phyloP scores from a whole-genome alignment of 2,329 filamentous ascomycete genomes.

The Curvularia verruculosa region DNA sequence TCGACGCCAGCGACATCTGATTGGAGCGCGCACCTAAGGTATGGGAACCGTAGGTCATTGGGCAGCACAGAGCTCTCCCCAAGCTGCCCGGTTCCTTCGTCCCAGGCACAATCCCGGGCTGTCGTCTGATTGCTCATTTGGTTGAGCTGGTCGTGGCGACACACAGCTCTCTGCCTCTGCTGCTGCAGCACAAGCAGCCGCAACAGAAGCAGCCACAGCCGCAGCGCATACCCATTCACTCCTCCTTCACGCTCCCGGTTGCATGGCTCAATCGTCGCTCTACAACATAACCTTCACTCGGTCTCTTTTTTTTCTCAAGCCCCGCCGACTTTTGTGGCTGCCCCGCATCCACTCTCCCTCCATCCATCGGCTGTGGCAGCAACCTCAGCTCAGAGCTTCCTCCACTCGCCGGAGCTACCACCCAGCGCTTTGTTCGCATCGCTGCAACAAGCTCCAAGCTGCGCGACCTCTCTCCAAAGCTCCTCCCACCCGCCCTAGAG shows the following conservation, averaged over 20 bases:
- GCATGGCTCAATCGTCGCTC: slow-evolving; percentile 8
- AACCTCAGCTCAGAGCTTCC: slow-evolving; percentile 15
- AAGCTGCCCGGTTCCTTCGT: slow-evolving; percentile 15
- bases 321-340: slow-evolving; percentile 16
- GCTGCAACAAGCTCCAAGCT: slow-evolving; percentile 6
- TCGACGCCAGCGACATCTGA: slow-evolving; percentile 10
- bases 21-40: slow-evolving; percentile 15
- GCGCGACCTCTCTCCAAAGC: slow-evolving; percentile 9
- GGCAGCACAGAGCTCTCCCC: slow-evolving; percentile 17
- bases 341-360: slow-evolving; percentile 18
- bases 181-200: slow-evolving; percentile 3
- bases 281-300: slow-evolving; percentile 11
- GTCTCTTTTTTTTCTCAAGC: slow-evolving; percentile 8
- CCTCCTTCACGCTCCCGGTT: not conserved
- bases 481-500: slow-evolving; percentile 2
- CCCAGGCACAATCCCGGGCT: slow-evolving; percentile 14
- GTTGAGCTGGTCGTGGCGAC: slow-evolving; percentile 17
- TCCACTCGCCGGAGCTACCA: slow-evolving; percentile 8
- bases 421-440: slow-evolving; percentile 3
- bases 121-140: slow-evolving; percentile 16
- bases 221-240: slow-evolving; percentile 7
- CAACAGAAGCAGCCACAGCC: not conserved
- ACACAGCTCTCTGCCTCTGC: slow-evolving; percentile 13
- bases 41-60: slow-evolving; percentile 17
- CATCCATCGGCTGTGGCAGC: slow-evolving; percentile 17